These are phyloP conservation scores for Arctium minus DNA, from an alignment of 129 eudicot genomes.

Conservation along the genomic window DNA sequence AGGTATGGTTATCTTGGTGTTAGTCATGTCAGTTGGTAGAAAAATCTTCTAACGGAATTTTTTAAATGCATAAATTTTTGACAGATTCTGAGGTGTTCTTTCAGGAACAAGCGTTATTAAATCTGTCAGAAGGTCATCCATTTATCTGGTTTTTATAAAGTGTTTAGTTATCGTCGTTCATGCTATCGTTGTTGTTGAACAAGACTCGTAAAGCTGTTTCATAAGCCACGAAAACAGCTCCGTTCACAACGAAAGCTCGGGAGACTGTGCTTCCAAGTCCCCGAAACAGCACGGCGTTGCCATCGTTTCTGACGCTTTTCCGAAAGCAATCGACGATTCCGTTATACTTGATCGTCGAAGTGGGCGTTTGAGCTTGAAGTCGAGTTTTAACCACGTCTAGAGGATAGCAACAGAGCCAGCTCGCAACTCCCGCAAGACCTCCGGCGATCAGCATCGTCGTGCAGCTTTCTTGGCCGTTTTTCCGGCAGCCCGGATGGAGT, in stretches of 20 bases:
- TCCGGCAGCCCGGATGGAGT: conserved; percentile 75
- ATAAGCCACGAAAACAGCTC: conserved; percentile 66
- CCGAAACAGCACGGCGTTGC: conserved; percentile 44
- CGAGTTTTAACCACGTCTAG: conserved; percentile 75
- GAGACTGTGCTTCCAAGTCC: conserved; percentile 71
- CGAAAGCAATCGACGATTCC: conserved; percentile 68
- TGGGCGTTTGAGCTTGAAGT: conserved; percentile 51
- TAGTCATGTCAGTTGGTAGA: background rate
- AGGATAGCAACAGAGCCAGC: conserved; percentile 79
- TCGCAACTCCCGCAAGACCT: conserved; percentile 75
- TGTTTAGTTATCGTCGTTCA: conserved; percentile 3
- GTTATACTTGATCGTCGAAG: conserved; percentile 28
- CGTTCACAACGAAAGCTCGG: conserved; percentile 82
- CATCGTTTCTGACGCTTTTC: conserved; percentile 54
- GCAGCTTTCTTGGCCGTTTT: conserved; percentile 51
- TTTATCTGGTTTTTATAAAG: conserved; percentile 15
- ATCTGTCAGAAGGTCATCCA: background rate
- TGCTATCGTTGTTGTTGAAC: conserved; percentile 6
- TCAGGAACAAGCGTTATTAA: background rate
- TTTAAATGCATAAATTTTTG: background rate
- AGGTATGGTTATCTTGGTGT: background rate
- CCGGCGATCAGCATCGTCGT: conserved; percentile 71
- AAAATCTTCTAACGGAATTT: background rate
- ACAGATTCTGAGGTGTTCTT: background rate
- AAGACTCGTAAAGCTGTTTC: conserved; percentile 58